These are phyloP conservation scores for Bromus sterilis DNA, from an alignment of 176 grass and related monocot species.

Conservation along the genomic window DNA sequence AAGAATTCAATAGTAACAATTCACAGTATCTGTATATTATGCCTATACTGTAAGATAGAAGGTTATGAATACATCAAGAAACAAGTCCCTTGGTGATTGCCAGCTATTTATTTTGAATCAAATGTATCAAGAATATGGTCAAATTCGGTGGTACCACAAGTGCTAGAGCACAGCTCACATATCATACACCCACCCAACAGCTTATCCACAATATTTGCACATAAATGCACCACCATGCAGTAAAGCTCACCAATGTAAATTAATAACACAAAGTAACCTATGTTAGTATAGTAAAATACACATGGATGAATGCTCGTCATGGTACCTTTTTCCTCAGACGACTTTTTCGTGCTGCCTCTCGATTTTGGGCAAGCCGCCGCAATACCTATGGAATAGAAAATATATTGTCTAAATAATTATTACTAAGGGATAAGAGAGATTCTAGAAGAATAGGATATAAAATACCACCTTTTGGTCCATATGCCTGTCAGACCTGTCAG, in stretches of 20 bases:
- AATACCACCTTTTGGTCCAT: slow-evolving; percentile 58
- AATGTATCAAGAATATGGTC: background rate
- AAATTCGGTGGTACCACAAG: background rate
- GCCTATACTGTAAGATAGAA: background rate
- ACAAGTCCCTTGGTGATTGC: background rate
- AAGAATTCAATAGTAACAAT: slow-evolving; percentile 3
- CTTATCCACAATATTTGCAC: background rate
- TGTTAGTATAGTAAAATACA: background rate
- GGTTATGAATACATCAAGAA: slow-evolving; percentile 4
- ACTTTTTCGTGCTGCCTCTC: slow-evolving; percentile 72
- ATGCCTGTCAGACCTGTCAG: slow-evolving; percentile 53
- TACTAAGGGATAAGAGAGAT: background rate
- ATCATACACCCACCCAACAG: background rate
- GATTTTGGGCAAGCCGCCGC: slow-evolving; percentile 69
- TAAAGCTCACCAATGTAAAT: background rate
- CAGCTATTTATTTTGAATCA: background rate
- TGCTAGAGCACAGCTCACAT: background rate
- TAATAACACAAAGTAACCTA: background rate
- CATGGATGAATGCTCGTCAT: background rate
- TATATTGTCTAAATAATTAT: background rate
- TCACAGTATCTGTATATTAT: background rate
- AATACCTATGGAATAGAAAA: slow-evolving; percentile 48
- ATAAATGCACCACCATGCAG: background rate
- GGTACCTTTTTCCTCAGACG: slow-evolving; percentile 64
- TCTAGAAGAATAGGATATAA: background rate